These are phyloP conservation scores for Boletus rubroflammeus DNA, from an alignment of 768 basidiomycete genomes.

Conservation along the genomic window DNA sequence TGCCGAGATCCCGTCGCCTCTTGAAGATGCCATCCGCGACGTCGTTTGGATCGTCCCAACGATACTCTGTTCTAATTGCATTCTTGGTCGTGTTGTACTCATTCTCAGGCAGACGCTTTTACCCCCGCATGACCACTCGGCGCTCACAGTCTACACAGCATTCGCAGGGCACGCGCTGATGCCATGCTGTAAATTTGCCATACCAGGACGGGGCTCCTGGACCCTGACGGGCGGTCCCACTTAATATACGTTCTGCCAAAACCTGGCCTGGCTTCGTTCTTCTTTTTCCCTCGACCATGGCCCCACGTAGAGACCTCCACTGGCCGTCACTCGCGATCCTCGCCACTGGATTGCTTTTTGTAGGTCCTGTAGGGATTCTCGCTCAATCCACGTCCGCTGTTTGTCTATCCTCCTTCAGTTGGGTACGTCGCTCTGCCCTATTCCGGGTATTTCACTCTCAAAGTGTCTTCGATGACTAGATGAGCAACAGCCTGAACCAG, in stretches of 20 bases:
- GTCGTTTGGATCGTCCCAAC: not conserved
- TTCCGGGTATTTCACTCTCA: not conserved
- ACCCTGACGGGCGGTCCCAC: not conserved
- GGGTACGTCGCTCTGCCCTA: conserved; percentile 20
- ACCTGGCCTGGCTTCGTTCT: not conserved
- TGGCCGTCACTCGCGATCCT: conserved; percentile 21
- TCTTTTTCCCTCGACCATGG: conserved; percentile 7
- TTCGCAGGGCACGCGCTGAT: not conserved
- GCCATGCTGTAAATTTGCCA: conserved; percentile 8
- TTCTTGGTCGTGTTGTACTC: no score
- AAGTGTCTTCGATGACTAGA: conserved; percentile 13
- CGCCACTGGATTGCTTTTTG: conserved; percentile 12
- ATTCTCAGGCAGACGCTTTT: not conserved
- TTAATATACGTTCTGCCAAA: not conserved
- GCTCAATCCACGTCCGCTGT: conserved; percentile 25
- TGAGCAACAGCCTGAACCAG: conserved; percentile 43
- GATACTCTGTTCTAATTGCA: not conserved
- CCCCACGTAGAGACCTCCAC: not conserved
- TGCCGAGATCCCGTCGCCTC: no score
- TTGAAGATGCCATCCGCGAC: no score
- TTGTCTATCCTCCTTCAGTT: conserved; percentile 22
- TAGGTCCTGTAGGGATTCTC: conserved; percentile 9
- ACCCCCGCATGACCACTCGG: not conserved
- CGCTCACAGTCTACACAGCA: not conserved
- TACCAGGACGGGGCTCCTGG: conserved; percentile 4